These are phyloP conservation scores for Phytophthora hybrid DNA, from an alignment of 352 stramenopile genomes.

Conservation along the genomic window DNA sequence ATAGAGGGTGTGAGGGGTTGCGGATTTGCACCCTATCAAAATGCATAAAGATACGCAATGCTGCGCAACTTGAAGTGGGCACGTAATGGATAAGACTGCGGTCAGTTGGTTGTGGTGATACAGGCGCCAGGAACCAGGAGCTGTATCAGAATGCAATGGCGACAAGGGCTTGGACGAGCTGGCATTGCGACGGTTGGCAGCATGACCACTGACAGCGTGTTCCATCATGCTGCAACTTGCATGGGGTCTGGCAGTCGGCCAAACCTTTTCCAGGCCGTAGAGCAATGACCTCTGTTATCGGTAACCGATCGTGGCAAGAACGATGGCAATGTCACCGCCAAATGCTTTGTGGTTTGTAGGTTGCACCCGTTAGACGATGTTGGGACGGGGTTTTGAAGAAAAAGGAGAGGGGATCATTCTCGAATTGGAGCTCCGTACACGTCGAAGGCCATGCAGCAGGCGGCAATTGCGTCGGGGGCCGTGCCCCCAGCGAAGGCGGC, in stretches of 20 bases:
- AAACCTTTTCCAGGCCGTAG: no score
- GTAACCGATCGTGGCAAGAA: no score
- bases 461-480: background rate
- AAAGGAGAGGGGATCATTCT: background rate
- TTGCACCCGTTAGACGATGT: background rate
- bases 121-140: background rate
- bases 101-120: background rate
- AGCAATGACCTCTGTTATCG: no score
- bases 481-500: background rate
- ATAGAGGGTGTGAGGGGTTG: slow-evolving; percentile 4
- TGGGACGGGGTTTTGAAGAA: background rate
- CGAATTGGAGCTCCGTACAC: background rate
- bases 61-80: slow-evolving; percentile 15
- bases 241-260: no score
- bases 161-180: no score
- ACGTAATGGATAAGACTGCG: slow-evolving; percentile 2
- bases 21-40: slow-evolving; percentile 32
- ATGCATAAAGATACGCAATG: slow-evolving; percentile 30
- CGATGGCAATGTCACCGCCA: no score
- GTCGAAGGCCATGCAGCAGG: background rate
- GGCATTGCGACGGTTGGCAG: no score
- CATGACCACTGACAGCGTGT: no score
- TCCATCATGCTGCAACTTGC: no score
- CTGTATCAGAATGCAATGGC: no score
- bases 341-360: no score